These are phyloP conservation scores for Alliaria petiolata DNA, from an alignment of 345 rosid genomes.

Conservation along the genomic window DNA sequence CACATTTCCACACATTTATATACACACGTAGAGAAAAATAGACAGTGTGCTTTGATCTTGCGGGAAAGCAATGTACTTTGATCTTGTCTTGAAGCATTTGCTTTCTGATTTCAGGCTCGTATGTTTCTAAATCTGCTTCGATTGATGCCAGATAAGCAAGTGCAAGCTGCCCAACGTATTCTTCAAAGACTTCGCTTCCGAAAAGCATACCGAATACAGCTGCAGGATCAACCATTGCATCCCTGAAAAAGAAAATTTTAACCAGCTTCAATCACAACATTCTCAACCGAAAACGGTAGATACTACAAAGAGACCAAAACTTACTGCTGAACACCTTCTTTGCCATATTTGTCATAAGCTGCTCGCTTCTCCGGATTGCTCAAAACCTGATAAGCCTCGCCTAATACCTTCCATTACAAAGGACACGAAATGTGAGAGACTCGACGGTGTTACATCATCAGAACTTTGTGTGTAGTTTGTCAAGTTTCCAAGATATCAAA, in stretches of 20 bases:
- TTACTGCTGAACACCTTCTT: constrained; percentile 74
- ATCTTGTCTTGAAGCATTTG: constrained; percentile 66
- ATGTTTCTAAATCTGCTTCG: constrained; percentile 52
- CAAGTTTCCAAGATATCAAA: no score
- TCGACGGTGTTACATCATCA: no score
- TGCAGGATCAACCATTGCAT: constrained; percentile 83
- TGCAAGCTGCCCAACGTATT: constrained; percentile 85
- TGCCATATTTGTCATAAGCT: constrained; percentile 83
- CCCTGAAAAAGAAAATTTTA: constrained; percentile 41
- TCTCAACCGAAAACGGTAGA: constrained; percentile 13
- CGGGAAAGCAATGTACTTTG: constrained; percentile 38
- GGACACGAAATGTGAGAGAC: neutral
- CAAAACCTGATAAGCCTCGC: constrained; percentile 92
- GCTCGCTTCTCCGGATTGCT: constrained; percentile 90
- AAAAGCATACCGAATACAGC: constrained; percentile 92
- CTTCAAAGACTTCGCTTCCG: constrained; percentile 88
- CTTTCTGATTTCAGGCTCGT: constrained; percentile 44
- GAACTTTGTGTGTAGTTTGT: neutral
- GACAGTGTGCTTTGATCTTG: neutral
- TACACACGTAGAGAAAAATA: neutral
- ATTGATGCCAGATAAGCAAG: constrained; percentile 52
- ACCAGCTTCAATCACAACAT: constrained; percentile 48
- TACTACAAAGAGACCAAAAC: constrained; percentile 12
- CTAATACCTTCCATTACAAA: constrained; percentile 53
- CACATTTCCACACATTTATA: neutral